Conservation (phyloP, 169 alveolate species). For the Hammondia hammondi region DNA sequence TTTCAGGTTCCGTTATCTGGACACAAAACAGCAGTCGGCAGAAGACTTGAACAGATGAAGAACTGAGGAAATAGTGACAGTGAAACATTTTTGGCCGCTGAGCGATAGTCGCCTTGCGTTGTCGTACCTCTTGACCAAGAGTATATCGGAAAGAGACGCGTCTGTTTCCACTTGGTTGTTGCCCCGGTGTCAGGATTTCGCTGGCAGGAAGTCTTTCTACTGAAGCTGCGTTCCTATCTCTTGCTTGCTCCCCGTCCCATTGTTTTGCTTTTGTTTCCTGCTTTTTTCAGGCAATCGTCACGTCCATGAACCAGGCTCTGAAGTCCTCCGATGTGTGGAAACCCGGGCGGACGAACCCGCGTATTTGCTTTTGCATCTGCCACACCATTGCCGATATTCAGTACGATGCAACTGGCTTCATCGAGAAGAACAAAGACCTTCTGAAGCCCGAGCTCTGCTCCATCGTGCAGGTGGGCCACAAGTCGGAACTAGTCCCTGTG, state of each 20-base stretch:
- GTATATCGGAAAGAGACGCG: background rate
- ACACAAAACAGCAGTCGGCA: too few species aligned
- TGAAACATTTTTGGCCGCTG: too few species aligned
- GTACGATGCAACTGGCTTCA: conserved; percentile 84
- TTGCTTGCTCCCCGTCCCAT: background rate
- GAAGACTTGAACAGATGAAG: too few species aligned
- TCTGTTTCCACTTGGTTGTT: background rate
- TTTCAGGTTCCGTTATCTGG: too few species aligned
- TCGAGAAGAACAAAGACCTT: conserved; percentile 86
- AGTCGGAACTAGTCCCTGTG: background rate
- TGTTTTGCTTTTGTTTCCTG: background rate
- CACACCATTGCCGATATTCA: conserved; percentile 89
- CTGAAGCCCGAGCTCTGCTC: conserved; percentile 83
- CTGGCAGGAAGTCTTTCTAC: too few species aligned
- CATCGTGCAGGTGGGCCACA: background rate
- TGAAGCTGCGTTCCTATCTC: too few species aligned
- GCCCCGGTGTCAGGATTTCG: background rate
- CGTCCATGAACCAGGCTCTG: background rate
- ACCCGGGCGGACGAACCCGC: conserved; percentile 76
- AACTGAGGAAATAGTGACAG: too few species aligned
- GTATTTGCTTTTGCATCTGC: conserved; percentile 80
- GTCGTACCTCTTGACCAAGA: too few species aligned
- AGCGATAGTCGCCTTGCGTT: too few species aligned
- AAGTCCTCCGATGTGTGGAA: background rate
- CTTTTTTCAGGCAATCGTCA: conserved; percentile 6